Evolutionary conservation across 192 early-diverging fungal species (phyloP), one percentile per base, ranked within the genome.

Genomic region (Linnemannia hyalina): DNA sequence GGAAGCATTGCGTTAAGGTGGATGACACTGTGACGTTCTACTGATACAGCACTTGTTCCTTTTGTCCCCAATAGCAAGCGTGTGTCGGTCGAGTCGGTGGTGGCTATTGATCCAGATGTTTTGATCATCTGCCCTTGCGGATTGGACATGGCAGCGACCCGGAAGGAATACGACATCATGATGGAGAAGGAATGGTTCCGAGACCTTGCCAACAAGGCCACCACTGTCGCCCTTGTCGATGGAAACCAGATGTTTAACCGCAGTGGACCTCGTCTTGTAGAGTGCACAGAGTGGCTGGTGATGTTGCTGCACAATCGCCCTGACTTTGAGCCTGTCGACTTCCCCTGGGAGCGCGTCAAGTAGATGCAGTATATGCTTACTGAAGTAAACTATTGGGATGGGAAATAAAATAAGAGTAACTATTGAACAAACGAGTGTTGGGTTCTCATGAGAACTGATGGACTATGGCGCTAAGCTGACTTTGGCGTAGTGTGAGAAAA

Each of bases 171-270:
- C 32, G 69, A 82, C 52, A 22, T 81, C 0, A 7, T 89, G 71
- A 78, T 82, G 83, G 74, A 69, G 60, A 85, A 84, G 71, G 80
- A 85, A 9, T 89, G 89, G 89, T 90, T 87, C 71, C 71, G 74
- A 23, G 72, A 75, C 36, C 16, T 91, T 23, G 32, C 54, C 16
- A 70, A 79, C 23, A 75, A 84, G n/a, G 89, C 80, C 23, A 77
- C 74, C 2, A 90, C 81, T 0, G 73, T 92, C 13, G 90, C 82
- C 15, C 55, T 92, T 1, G 90, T 92, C 35, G 91, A 92, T 49
- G 91, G 91, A 15, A 92, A 92, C 74, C 89, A 91, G 73, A 91
- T 91, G 91, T 91, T 91, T 74, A 91, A 91, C 70, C 88, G 91
- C 20, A 88, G 90, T 55, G 91, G 91, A 26, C 91, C 91, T 42